A percentile compares a stretch with the other conserved stretches of the same genome.
These are phyloP conservation scores for Malania oleifera DNA, from an alignment of 164 flowering plant species.

Conservation along the genomic window DNA sequence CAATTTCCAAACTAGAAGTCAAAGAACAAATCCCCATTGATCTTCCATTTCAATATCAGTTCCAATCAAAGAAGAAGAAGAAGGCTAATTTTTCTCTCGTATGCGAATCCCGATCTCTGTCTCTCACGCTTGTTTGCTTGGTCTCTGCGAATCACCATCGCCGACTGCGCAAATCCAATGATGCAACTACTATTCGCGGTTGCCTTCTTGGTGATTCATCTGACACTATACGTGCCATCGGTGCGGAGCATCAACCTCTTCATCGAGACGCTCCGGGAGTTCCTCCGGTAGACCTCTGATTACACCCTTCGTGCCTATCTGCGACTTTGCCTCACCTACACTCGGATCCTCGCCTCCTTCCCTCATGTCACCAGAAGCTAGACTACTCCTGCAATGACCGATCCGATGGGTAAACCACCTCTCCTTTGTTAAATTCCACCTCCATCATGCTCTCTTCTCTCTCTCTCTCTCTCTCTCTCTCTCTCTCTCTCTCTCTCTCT, in stretches of 20 bases:
- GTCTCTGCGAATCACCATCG: background rate
- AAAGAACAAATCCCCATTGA: too few relatives aligned
- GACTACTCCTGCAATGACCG: too few relatives aligned
- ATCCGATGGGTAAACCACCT: too few relatives aligned
- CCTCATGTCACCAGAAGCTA: background rate
- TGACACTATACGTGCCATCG: constrained; percentile 1
- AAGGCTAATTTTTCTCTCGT: too few relatives aligned
- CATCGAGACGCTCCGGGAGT: background rate
- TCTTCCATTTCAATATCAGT: too few relatives aligned
- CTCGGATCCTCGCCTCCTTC: background rate
- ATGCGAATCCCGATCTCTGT: background rate
- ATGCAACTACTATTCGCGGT: background rate
- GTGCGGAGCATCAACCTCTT: constrained; percentile 2
- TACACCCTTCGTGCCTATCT: background rate
- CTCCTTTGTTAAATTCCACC: too few relatives aligned
- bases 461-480: too few relatives aligned
- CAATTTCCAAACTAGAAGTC: too few relatives aligned
- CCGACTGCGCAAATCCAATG: background rate
- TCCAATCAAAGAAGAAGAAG: too few relatives aligned
- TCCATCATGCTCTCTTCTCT: too few relatives aligned
- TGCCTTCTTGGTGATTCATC: constrained; percentile 3
- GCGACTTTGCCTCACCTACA: background rate
- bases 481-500: too few relatives aligned
- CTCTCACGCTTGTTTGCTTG: background rate
- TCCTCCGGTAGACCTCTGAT: background rate